Conservation (phyloP, 805 yeast species). For the Grigorovia yakushimaensis region DNA sequence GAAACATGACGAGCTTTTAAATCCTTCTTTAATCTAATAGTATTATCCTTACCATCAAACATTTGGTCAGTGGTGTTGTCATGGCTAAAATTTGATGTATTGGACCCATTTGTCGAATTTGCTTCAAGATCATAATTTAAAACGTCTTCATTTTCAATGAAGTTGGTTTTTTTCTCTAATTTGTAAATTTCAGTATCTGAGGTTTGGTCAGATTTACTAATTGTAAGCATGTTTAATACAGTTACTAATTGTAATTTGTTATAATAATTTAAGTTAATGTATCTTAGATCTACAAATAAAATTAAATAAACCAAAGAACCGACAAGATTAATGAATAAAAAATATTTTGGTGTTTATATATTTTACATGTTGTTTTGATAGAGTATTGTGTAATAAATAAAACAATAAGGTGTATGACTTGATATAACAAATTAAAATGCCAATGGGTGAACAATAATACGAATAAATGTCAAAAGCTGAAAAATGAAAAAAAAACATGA, state of each 20-base stretch:
- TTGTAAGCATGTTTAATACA: background rate
- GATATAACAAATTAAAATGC: background rate
- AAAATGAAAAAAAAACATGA: background rate
- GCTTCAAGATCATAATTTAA: slow-evolving; percentile 5
- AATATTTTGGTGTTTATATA: background rate
- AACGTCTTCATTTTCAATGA: slow-evolving; percentile 3
- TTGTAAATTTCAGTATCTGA: slow-evolving; percentile 2
- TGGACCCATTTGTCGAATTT: background rate
- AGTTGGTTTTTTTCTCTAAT: background rate
- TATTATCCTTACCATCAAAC: slow-evolving; percentile 12
- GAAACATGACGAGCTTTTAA: slow-evolving; percentile 49
- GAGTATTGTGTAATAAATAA: background rate
- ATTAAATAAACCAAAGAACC: background rate
- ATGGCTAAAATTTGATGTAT: background rate
- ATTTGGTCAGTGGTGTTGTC: slow-evolving; percentile 1
- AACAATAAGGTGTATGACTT: background rate
- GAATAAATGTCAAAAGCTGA: background rate
- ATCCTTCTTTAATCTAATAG: slow-evolving; percentile 18
- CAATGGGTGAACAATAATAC: background rate
- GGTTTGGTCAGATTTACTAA: background rate
- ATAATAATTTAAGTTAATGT: background rate
- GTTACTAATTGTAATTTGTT: background rate
- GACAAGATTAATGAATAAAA: background rate
- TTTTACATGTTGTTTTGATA: too few relatives aligned
- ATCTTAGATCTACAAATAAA: too few relatives aligned